Percentiles rank a stretch among this genome's conserved stretches.
Conservation (phyloP, 768 basidiomycete genomes). For the Rhizopogon vinicolor region DNA sequence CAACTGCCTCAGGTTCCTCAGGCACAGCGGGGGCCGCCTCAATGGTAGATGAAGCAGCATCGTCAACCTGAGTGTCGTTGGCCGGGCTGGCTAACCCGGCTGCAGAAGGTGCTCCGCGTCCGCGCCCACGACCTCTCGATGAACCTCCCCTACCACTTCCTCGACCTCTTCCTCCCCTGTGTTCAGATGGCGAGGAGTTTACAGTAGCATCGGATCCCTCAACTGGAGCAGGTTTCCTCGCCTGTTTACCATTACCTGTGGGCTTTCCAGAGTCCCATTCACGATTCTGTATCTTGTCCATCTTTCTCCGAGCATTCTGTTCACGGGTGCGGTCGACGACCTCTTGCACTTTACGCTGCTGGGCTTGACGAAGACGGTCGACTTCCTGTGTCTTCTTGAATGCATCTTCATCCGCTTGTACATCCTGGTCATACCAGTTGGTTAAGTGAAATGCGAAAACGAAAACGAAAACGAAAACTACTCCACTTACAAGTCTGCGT, state of each 20-base stretch:
- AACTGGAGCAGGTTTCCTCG: conserved; percentile 4
- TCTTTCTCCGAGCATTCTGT: conserved; percentile 74
- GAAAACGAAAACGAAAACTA: background rate
- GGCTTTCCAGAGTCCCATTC: conserved; percentile 85
- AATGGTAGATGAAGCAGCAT: background rate
- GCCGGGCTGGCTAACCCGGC: background rate
- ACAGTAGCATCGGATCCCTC: conserved; percentile 5
- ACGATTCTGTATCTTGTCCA: conserved; percentile 72
- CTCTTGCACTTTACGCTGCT: conserved; percentile 63
- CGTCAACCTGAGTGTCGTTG: background rate
- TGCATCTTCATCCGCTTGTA: conserved; percentile 76
- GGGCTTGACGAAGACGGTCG: conserved; percentile 54
- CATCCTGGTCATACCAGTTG: conserved; percentile 45
- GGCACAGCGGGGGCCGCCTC: background rate
- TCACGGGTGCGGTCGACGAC: conserved; percentile 66
- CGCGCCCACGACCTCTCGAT: conserved; percentile 32
- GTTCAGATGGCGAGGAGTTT: conserved; percentile 9
- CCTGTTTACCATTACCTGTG: conserved; percentile 11
- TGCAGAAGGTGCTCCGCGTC: conserved; percentile 22
- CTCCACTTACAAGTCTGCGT: conserved; percentile 52
- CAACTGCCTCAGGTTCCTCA: background rate
- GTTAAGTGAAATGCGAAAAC: background rate
- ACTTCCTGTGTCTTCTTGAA: conserved; percentile 66
- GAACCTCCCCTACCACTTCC: conserved; percentile 28
- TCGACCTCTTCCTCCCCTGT: conserved; percentile 23